phyloP scores from a whole-genome alignment of 306 rosid genomes.

The Rubus idaeus region DNA sequence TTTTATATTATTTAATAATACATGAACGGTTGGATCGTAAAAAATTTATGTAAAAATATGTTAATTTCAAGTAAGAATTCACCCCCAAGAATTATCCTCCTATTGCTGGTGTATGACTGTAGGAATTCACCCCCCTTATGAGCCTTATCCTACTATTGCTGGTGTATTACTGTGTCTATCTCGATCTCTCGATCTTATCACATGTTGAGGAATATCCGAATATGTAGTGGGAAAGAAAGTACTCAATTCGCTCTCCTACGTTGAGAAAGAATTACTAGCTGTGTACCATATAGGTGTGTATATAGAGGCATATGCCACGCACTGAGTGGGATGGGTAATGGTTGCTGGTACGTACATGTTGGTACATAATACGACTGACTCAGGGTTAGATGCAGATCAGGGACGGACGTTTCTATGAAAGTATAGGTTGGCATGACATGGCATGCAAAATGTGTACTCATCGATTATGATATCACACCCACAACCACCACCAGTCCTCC shows the following conservation, averaged over 20 bases:
- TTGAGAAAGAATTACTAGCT: neutral
- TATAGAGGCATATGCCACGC: neutral
- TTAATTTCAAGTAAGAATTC: no score
- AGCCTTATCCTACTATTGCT: no score
- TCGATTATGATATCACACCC: constrained; percentile 3
- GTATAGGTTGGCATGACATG: constrained; percentile 81
- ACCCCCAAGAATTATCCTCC: no score
- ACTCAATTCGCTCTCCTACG: neutral
- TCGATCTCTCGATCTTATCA: no score
- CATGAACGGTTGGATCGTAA: no score
- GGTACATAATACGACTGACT: neutral
- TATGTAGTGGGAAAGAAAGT: no score
- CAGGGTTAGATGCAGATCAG: constrained; percentile 5
- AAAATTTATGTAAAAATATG: no score
- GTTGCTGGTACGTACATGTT: neutral
- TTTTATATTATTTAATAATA: no score
- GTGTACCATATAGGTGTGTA: neutral
- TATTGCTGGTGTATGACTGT: no score
- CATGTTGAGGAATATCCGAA: no score
- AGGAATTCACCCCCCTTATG: no score
- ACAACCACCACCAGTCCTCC: neutral
- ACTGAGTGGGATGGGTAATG: neutral
- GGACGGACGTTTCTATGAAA: constrained; percentile 42
- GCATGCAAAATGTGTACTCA: constrained; percentile 66
- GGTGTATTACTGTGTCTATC: no score